Evolutionary conservation across 192 early-diverging fungal species (phyloP).

Genomic region (Backusella luteola): DNA sequence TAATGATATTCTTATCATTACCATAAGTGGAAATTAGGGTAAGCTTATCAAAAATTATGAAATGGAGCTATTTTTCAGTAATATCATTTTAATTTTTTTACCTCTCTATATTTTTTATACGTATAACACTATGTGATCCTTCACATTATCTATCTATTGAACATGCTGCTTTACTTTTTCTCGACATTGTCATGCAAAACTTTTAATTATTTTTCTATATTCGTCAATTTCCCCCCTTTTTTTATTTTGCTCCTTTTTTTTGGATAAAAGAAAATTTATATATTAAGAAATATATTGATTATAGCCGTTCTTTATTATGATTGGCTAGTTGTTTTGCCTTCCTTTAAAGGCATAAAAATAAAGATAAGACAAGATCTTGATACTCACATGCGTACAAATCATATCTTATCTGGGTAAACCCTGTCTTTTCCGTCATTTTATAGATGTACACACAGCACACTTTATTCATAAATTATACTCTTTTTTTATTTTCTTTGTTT

Average conservation of each 20-base stretch:
- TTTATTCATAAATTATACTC: not conserved
- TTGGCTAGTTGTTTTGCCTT: not conserved
- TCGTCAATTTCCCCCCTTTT: not conserved
- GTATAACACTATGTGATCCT: not conserved
- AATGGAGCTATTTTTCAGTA: not conserved
- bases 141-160: not conserved
- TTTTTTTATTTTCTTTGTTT: not conserved
- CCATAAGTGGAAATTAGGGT: constrained; percentile 9
- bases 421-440: not conserved
- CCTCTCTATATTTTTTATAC: constrained; percentile 1
- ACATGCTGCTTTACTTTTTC: not conserved
- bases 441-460: not conserved
- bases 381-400: not conserved
- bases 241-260: not conserved
- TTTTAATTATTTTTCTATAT: not conserved
- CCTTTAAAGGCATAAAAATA: constrained; percentile 9
- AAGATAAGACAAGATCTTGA: not conserved
- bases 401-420: constrained; percentile 3
- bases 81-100: not conserved
- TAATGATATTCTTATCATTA: constrained; percentile 12
- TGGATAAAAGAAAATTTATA: not conserved
- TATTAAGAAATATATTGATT: not conserved
- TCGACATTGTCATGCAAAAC: not conserved
- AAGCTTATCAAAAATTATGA: constrained; percentile 1
- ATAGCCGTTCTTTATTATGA: not conserved